Evolutionary conservation across 1,139 yeast species (phyloP).

Genomic region (Arxiozyma slooffiae): DNA sequence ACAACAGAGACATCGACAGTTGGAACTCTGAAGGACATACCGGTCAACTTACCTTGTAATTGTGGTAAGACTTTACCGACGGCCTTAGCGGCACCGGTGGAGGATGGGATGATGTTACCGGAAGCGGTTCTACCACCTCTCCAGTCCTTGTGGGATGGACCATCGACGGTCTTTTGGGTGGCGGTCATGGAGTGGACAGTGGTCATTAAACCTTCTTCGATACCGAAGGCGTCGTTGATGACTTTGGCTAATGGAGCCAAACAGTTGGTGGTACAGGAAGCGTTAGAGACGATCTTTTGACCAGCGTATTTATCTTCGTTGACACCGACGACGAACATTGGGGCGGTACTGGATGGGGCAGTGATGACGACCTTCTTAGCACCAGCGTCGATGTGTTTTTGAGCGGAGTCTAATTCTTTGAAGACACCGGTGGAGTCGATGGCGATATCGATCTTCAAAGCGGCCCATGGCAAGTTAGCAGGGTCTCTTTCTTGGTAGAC

Average conservation of each 20-base stretch:
- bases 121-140: constrained; percentile 93
- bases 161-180: constrained; percentile 83
- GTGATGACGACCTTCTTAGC: constrained; percentile 83
- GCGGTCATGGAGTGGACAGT: constrained; percentile 86
- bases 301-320: constrained; percentile 65
- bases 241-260: constrained; percentile 84
- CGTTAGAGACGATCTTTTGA: constrained; percentile 67
- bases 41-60: constrained; percentile 79
- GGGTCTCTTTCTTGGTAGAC: constrained; percentile 79
- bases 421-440: constrained; percentile 85
- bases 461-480: constrained; percentile 74
- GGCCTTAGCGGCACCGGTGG: constrained; percentile 90
- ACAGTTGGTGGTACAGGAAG: constrained; percentile 87
- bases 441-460: constrained; percentile 63
- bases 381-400: constrained; percentile 78
- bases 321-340: constrained; percentile 86
- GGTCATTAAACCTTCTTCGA: constrained; percentile 83
- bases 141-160: constrained; percentile 93
- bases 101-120: constrained; percentile 82
- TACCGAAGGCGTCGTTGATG: constrained; percentile 67
- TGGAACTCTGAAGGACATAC: constrained; percentile 86
- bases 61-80: constrained; percentile 84
- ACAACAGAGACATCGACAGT: constrained; percentile 80
- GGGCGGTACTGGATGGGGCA: constrained; percentile 81
- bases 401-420: constrained; percentile 68